A percentile compares a stretch with the other conserved stretches of the same genome.
Conservation (phyloP, 371 early-diverging fungal species). For the Phascolomyces articulosus region DNA sequence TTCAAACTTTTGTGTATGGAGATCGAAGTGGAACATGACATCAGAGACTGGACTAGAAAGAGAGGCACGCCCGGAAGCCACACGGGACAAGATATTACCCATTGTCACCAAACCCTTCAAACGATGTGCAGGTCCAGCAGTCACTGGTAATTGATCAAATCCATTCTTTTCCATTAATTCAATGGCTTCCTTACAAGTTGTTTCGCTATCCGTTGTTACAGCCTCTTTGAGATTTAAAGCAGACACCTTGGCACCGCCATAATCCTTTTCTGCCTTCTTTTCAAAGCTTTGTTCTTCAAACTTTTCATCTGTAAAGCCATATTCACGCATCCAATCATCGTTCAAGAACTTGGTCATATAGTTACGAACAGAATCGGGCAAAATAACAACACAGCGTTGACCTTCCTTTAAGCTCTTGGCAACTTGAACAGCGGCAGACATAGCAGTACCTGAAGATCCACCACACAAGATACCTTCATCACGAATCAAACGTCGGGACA, state of each 20-base stretch:
- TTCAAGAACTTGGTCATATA: slow-evolving; percentile 97
- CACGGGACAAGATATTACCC: slow-evolving; percentile 84
- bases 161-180: slow-evolving; percentile 84
- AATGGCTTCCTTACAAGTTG: slow-evolving; percentile 81
- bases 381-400: slow-evolving; percentile 89
- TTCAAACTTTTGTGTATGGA: slow-evolving; percentile 68
- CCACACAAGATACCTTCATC: slow-evolving; percentile 95
- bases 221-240: slow-evolving; percentile 83
- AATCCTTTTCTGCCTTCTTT: slow-evolving; percentile 76
- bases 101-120: slow-evolving; percentile 87
- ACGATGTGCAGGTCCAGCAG: slow-evolving; percentile 57
- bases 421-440: slow-evolving; percentile 75
- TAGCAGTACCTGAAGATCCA: slow-evolving; percentile 94
- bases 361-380: slow-evolving; percentile 97
- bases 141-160: slow-evolving; percentile 96
- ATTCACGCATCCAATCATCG: slow-evolving; percentile 93
- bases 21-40: slow-evolving; percentile 85
- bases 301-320: slow-evolving; percentile 70
- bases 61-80: slow-evolving; percentile 73
- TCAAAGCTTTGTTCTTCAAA: slow-evolving; percentile 49
- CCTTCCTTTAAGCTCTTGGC: slow-evolving; percentile 85
- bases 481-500: slow-evolving; percentile 93
- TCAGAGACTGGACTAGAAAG: slow-evolving; percentile 69
- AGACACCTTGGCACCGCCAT: slow-evolving; percentile 79
- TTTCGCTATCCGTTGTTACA: slow-evolving; percentile 73